Percentiles rank a stretch among this genome's conserved stretches.
phyloP scores from a whole-genome alignment of 345 rosid species.

The Pistacia vera region DNA sequence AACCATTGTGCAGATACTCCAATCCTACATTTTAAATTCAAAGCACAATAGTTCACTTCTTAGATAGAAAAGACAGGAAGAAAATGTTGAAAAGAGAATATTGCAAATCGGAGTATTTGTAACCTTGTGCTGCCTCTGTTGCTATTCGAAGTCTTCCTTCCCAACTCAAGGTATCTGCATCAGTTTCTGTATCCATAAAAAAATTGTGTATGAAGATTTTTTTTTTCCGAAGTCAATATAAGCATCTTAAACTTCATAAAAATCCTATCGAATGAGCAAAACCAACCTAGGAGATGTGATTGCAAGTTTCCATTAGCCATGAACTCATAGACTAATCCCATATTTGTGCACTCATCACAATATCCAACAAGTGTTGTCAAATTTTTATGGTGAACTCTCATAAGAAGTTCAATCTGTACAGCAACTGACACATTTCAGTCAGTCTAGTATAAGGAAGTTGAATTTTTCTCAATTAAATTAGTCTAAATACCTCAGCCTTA shows the following conservation, averaged over 20 bases:
- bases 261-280: neutral
- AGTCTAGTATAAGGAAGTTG: neutral
- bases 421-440: neutral
- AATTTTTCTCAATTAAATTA: too few relatives aligned
- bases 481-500: slow-evolving; percentile 20
- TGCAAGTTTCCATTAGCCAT: slow-evolving; percentile 25
- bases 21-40: slow-evolving; percentile 22
- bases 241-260: too few relatives aligned
- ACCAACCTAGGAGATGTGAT: slow-evolving; percentile 13
- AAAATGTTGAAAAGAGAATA: too few relatives aligned
- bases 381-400: slow-evolving; percentile 22
- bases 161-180: slow-evolving; percentile 20
- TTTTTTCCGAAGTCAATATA: too few relatives aligned
- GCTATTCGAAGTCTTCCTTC: slow-evolving; percentile 29
- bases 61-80: neutral
- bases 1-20: slow-evolving; percentile 31
- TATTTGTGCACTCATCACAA: slow-evolving; percentile 7
- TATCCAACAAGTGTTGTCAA: slow-evolving; percentile 23
- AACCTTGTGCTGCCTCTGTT: slow-evolving; percentile 33
- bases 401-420: slow-evolving; percentile 14
- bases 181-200: neutral
- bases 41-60: neutral
- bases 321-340: slow-evolving; percentile 18
- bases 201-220: neutral
- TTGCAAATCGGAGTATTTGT: neutral